Base-by-base conservation (phyloP, 83 land plant species). In the Diphasiastrum complanatum region DNA sequence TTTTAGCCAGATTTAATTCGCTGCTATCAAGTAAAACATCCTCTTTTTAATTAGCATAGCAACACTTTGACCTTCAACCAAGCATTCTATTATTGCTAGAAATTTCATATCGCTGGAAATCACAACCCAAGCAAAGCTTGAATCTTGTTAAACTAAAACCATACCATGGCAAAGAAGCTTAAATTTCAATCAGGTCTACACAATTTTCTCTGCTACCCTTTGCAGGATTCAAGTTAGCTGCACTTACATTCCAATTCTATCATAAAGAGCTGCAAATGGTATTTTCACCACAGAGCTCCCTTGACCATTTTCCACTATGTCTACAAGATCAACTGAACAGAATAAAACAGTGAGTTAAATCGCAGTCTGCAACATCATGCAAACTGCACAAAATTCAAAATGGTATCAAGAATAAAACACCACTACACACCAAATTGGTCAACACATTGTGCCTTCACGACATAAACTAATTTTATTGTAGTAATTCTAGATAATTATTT, bases 221-320 rank as follows among this genome's bases (percentile, higher is more conserved):
- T 5, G 5, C 4, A 48, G 4, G n/a, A 23, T 19, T 71, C 49
- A 18, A 40, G n/a, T 14, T 10, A 0, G 12, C 26, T 22, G 18
- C 26, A 73, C 88, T 81, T 64, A 87, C 93, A 63, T 29, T 43
- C 85, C 93, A 78, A 88, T 84, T 10, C 83, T 78, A 59, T 88
- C 90, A 60, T 82, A 88, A 30, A 88, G 65, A 46, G 90, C 76
- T 62, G 95, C 95, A 80, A 85, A 88, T 34, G 95, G 82, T 27
- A 88, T 54, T 61, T 84, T 75, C 60, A 86, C 76, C 45, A 72
- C 19, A 29, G 73, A 74, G 24, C 81, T 81, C 69, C 36, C 72
- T 5, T 71, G 80, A 29, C 75, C 82, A 78, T 74, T 80, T 20
- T 83, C 80, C 55, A 82, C 95, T 43, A 83, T 25, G 76, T 88